phyloP scores from a whole-genome alignment of 1,139 yeast genomes.

The Hyphopichia fennica region DNA sequence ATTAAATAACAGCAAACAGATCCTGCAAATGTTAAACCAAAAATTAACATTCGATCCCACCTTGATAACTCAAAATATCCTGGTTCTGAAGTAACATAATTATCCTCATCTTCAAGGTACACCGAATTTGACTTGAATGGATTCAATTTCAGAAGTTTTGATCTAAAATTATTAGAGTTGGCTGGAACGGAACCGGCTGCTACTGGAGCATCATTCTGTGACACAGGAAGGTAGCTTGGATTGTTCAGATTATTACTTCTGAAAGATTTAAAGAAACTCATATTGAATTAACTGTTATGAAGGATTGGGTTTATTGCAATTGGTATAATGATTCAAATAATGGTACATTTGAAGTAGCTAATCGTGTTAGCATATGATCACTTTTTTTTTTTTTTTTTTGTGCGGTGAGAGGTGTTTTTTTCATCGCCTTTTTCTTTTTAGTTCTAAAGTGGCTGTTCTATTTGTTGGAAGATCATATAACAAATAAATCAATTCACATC shows the following conservation, averaged over 20 bases:
- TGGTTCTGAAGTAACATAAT: slow-evolving; percentile 46
- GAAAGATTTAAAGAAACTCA: slow-evolving; percentile 44
- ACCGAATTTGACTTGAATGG: slow-evolving; percentile 41
- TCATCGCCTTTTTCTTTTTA: not conserved
- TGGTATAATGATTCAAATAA: too few relatives aligned
- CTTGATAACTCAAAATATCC: slow-evolving; percentile 51
- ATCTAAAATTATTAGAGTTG: slow-evolving; percentile 21
- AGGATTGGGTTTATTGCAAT: not conserved
- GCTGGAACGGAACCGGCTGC: slow-evolving; percentile 43
- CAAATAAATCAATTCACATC: too few relatives aligned
- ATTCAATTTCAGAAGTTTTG: slow-evolving; percentile 35
- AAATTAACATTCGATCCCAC: slow-evolving; percentile 60
- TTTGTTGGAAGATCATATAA: too few relatives aligned
- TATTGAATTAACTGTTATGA: slow-evolving; percentile 7
- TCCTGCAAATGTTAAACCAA: slow-evolving; percentile 56
- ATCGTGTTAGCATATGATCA: not conserved
- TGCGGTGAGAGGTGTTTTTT: not conserved
- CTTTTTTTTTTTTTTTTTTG: not conserved
- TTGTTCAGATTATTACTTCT: slow-evolving; percentile 9
- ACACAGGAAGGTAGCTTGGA: slow-evolving; percentile 28
- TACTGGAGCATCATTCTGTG: slow-evolving; percentile 34
- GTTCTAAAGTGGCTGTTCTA: not conserved
- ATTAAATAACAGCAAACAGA: slow-evolving; percentile 53
- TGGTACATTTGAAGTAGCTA: too few relatives aligned
- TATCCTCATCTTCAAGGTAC: slow-evolving; percentile 44